Conservation (phyloP, 306 rosid genomes). For the Quercus engelmannii region DNA sequence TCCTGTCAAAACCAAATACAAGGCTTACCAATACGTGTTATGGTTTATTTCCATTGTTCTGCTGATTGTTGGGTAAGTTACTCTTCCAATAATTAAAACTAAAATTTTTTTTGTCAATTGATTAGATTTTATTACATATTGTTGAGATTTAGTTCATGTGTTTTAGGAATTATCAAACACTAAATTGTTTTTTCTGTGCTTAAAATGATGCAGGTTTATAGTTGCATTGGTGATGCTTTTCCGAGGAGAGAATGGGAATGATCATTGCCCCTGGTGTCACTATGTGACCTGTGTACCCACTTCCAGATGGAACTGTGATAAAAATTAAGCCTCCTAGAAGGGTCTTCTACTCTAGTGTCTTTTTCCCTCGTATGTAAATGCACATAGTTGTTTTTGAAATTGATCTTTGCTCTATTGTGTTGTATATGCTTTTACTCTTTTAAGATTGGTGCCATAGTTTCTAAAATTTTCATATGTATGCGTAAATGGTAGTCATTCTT, state of each 20-base stretch:
- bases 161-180: too few species aligned
- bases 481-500: neutral
- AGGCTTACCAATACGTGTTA: conserved; percentile 63
- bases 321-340: conserved; percentile 5
- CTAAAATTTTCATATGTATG: neutral
- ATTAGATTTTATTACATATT: too few species aligned
- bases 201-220: conserved; percentile 40
- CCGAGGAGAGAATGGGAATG: conserved; percentile 51
- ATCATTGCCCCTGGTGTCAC: conserved; percentile 77
- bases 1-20: conserved; percentile 60
- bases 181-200: neutral
- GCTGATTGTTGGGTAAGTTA: conserved; percentile 59
- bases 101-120: too few species aligned
- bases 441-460: neutral
- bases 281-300: conserved; percentile 69
- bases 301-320: conserved; percentile 62
- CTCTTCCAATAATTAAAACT: neutral
- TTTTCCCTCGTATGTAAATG: conserved; percentile 13
- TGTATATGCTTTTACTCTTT: neutral
- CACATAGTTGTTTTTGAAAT: neutral
- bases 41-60: conserved; percentile 56
- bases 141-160: too few species aligned
- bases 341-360: conserved; percentile 1
- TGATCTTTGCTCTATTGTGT: neutral
- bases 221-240: conserved; percentile 63